Base-by-base conservation (phyloP, 2,329 filamentous ascomycete species). In the Ophiocordyceps camponoti-floridani region DNA sequence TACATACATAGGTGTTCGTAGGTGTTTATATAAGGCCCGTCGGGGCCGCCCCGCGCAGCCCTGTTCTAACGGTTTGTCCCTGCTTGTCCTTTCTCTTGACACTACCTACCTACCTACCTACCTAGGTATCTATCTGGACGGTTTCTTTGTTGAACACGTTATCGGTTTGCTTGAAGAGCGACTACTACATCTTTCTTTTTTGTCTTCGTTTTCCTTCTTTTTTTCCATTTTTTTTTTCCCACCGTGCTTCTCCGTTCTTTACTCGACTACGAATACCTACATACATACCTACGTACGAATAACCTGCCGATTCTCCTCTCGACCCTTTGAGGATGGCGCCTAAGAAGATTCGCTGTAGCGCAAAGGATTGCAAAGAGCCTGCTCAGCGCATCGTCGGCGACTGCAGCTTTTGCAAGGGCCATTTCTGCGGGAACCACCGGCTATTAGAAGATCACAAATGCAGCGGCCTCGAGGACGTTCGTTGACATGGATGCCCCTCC, bases 381-480 rank as follows among this genome's bases (percentile, higher is more conserved):
- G 88, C 87, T 14, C 88, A 95, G 64, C 82, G 85, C 52, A 95
- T 98, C 57, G 84, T 95, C 47, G 91, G 91, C 45, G 89, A 96
- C 68, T 98, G 91, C 66, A 82, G 79, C 49, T 96, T 96, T 71
- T 98, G 91, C 69, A 72, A 82, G 46, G 87, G 88, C 41, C 84
- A 93, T 61, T 96, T 85, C 70, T 98, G 91, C 66, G 85, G 85
- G 55, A 94, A 87, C 69, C 91, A 98, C 66, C 76, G 91, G 46
- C 75, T 96, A 66, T 66, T 96, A 51, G 91, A 98, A 65, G 84
- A 89, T 54, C 91, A 98, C 68, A 85, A 85, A 67, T 98, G 91
- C 68, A 78, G 76, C 51, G 87, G 87, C 38, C 70, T 98, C 46
- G 91, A 96, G 70, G 84, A 94, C 66, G 78, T 82, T 69, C 68